These are phyloP conservation scores for Pythium biforme DNA, from an alignment of 352 stramenopile species.

Conservation along the genomic window DNA sequence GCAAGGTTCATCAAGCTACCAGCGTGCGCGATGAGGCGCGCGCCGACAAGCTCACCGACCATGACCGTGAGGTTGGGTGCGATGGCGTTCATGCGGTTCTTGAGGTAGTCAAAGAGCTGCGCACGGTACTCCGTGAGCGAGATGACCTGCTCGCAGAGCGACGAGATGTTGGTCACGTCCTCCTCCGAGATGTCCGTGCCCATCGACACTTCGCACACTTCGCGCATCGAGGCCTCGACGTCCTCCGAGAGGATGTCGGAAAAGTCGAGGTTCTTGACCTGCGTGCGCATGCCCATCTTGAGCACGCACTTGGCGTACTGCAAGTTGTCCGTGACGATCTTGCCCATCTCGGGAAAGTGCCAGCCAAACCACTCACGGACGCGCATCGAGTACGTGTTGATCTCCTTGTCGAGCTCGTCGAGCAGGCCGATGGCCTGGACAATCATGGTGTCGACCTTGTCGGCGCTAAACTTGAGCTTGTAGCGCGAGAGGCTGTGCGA, in stretches of 20 bases:
- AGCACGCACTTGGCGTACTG: conserved; percentile 98
- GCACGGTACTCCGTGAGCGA: conserved; percentile 89
- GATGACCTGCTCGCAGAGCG: conserved; percentile 91
- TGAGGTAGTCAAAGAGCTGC: conserved; percentile 99
- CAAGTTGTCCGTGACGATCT: conserved; percentile 98
- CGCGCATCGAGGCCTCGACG: conserved; percentile 95
- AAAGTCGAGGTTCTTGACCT: conserved; percentile 94
- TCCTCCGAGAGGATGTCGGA: conserved; percentile 87
- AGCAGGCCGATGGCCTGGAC: conserved; percentile 99
- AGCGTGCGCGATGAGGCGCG: conserved; percentile 98
- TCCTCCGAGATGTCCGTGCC: conserved; percentile 99
- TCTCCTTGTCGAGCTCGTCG: conserved; percentile 99
- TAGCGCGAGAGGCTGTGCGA: conserved; percentile 98
- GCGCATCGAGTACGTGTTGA: conserved; percentile 99
- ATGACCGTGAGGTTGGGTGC: conserved; percentile 99
- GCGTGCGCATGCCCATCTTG: conserved; percentile 92
- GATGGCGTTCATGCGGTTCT: conserved; percentile 99
- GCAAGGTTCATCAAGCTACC: conserved; percentile 99
- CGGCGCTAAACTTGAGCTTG: conserved; percentile 99
- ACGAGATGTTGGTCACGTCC: conserved; percentile 97
- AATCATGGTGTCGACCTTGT: conserved; percentile 99
- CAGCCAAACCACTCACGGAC: conserved; percentile 99
- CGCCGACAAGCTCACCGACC: conserved; percentile 98
- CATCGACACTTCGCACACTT: conserved; percentile 99
- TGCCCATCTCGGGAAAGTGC: conserved; percentile 97